Evolutionary conservation across 2,329 filamentous ascomycete genomes (phyloP).

Genomic region (Dryadomyces quercivorus): DNA sequence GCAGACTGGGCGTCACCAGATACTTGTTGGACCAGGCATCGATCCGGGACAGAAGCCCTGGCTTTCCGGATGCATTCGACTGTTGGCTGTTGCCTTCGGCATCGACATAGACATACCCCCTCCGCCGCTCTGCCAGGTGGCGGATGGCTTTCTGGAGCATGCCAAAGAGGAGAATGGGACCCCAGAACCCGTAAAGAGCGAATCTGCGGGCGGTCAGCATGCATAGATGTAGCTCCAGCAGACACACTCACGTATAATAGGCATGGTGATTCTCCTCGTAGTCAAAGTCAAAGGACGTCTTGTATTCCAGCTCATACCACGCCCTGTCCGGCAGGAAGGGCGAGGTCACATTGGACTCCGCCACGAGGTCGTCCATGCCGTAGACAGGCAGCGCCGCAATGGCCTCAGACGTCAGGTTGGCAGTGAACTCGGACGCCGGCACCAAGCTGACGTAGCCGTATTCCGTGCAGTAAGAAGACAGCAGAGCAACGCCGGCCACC

Average conservation of each 20-base stretch:
- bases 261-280: not conserved
- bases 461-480: not conserved
- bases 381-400: conserved; percentile 6
- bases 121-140: conserved; percentile 4
- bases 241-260: conserved; percentile 8
- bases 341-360: conserved; percentile 1
- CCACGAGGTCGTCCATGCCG: not conserved
- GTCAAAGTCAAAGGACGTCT: not conserved
- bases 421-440: not conserved
- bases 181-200: conserved; percentile 11
- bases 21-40: conserved; percentile 7
- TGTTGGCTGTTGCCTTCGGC: not conserved
- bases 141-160: conserved; percentile 5
- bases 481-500: not conserved
- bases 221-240: too few species aligned
- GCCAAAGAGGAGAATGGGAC: conserved; percentile 8
- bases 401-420: conserved; percentile 10
- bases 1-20: conserved; percentile 6
- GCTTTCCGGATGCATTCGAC: too few species aligned
- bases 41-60: not conserved
- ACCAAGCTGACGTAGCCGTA: not conserved
- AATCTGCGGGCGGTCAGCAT: not conserved
- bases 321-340: conserved; percentile 4
- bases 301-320: not conserved
- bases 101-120: conserved; percentile 5